Base-by-base conservation (phyloP, 768 basidiomycete genomes). In the Leccinum incarnatum region DNA sequence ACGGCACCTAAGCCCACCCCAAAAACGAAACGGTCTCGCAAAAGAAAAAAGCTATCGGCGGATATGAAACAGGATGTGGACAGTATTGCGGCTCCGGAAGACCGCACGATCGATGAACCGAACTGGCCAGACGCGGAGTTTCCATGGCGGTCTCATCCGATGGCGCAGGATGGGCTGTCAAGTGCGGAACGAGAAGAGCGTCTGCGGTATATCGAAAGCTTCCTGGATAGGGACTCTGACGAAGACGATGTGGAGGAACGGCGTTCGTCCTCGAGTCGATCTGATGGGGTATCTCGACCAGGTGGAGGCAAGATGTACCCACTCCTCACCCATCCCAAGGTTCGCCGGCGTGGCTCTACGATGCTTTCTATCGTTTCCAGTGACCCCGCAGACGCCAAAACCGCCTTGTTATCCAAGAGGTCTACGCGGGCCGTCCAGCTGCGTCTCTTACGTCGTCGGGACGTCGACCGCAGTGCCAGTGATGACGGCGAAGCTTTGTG, bases 81-180 rank as follows among this genome's bases (percentile, higher is more conserved):
- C 4, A 57, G 50, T 19, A 46, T 57, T 48, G 55, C 63, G 50
- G 65, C 62, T 45, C 55, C 62, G 53, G 64, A 68, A 19, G 78
- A 78, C 37, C 72, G 72, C n/a, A 62, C 67, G 5, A 51, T 68
- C 2, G 80, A 82, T 36, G 80, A 74, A 54, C 88, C 89, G 10
- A 86, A 89, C 67, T 93, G 91, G 91, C 87, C 86, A 7, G 91
- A 93, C 65, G 63, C 77, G 8, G 84, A 85, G 71, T 92, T 91
- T 66, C 91, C 91, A 21, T 93, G 91, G 91, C 81, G 81, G 51
- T 68, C 86, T 62, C 77, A 85, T 55, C 77, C 75, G n/a, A 78
- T 83, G 61, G 81, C 86, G 68, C 78, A 81, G 32, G 74, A 76
- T 23, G 82, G 84, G 51, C 62, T 77, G 49, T 77, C 78, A 23